Evolutionary conservation across 805 yeast genomes (phyloP).

Genomic region (Candida maesae): DNA sequence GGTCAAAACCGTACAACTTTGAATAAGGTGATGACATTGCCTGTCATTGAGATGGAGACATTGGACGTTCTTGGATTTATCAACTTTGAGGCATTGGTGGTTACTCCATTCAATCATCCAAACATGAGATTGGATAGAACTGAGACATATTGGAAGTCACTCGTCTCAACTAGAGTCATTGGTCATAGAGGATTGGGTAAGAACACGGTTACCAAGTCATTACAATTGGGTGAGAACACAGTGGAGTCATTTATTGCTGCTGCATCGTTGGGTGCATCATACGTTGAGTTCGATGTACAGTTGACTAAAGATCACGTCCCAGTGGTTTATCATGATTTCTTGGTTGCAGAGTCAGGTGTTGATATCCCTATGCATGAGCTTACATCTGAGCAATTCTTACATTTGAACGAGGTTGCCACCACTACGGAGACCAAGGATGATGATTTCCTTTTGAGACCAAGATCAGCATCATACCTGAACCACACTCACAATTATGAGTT

Average conservation of each 20-base stretch:
- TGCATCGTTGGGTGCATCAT: slow-evolving; percentile 92
- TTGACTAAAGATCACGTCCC: slow-evolving; percentile 88
- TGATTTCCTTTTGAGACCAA: slow-evolving; percentile 28
- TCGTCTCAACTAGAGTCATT: slow-evolving; percentile 84
- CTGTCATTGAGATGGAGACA: slow-evolving; percentile 68
- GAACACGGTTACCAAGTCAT: slow-evolving; percentile 67
- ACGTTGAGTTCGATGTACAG: slow-evolving; percentile 96
- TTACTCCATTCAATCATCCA: slow-evolving; percentile 70
- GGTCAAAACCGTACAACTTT: slow-evolving; percentile 67
- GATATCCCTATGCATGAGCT: slow-evolving; percentile 95
- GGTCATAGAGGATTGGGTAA: slow-evolving; percentile 97
- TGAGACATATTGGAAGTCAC: slow-evolving; percentile 87
- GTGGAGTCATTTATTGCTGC: slow-evolving; percentile 95
- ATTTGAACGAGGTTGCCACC: slow-evolving; percentile 36
- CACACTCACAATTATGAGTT: slow-evolving; percentile 14
- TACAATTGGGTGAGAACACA: slow-evolving; percentile 94
- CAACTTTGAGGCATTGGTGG: slow-evolving; percentile 68
- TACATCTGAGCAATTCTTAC: slow-evolving; percentile 83
- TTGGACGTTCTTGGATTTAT: slow-evolving; percentile 75
- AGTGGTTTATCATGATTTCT: slow-evolving; percentile 90
- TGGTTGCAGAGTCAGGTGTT: slow-evolving; percentile 92
- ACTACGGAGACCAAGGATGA: slow-evolving; percentile 23
- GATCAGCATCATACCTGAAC: slow-evolving; percentile 22
- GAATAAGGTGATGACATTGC: slow-evolving; percentile 61
- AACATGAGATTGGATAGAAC: slow-evolving; percentile 60